phyloP scores from a whole-genome alignment of 106 monocot species.

The Platanthera zijinensis region DNA sequence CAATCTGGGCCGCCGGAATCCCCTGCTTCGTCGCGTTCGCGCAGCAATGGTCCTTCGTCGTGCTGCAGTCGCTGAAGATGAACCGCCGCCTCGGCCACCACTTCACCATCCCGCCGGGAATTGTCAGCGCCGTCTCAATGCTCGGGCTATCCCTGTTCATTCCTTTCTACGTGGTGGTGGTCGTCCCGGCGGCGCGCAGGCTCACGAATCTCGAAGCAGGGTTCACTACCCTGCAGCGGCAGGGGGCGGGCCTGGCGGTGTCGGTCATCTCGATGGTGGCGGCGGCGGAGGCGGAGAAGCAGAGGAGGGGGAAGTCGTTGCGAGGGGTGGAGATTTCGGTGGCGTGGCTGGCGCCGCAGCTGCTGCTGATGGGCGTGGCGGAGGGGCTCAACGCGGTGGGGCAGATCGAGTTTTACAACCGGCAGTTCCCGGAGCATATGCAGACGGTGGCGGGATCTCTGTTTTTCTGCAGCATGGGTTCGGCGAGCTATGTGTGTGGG shows the following conservation, averaged over 20 bases:
- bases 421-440: constrained; percentile 6
- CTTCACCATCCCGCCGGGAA: constrained; percentile 9
- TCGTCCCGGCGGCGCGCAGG: constrained; percentile 20
- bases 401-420: constrained; percentile 1
- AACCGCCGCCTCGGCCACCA: neutral
- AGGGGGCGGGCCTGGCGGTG: neutral
- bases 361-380: neutral
- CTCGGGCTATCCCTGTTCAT: constrained; percentile 10
- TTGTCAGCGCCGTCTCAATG: constrained; percentile 30
- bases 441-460: neutral
- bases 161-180: constrained; percentile 22
- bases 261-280: constrained; percentile 1
- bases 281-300: neutral
- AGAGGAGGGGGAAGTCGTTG: neutral
- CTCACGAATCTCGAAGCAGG: constrained; percentile 22
- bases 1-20: neutral
- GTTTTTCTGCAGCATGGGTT: neutral
- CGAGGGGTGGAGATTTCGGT: neutral
- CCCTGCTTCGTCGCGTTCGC: neutral
- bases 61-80: neutral
- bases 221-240: constrained; percentile 2
- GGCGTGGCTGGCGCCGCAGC: neutral
- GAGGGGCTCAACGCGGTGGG: constrained; percentile 4
- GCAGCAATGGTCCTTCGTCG: neutral
- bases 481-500: neutral